Evolutionary conservation across 257 asterid species (phyloP), one percentile per base, ranked within the genome.

Genomic region (Mitragyna speciosa): DNA sequence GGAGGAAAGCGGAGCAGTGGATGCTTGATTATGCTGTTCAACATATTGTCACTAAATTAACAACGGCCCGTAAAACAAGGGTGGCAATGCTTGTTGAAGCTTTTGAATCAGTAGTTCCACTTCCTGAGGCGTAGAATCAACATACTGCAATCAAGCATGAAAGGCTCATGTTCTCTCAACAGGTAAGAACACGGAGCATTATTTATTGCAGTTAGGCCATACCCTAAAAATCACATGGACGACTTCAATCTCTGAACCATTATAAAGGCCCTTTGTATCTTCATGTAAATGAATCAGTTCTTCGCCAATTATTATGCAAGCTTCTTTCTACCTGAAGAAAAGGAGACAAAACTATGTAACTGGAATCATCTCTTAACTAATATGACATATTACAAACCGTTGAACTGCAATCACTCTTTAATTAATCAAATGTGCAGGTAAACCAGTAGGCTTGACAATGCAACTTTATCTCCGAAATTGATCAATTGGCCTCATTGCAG

Each of bases 61-160:
- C 93, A 78, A 96, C 97, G 20, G 87, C 96, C 28, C 80, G 97
- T 59, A 94, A 90, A 84, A 85, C 85, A 89, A 84, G 95, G 85
- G 99, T 96, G 71, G 88, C 92, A 9, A 92, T 94, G 99, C 98
- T 96, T 14, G 98, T 96, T 19, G 99, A 94, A 86, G 97, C 99
- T 48, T 96, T 96, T 71, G 98, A 96, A 87, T 97, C 99, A 79
- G 94, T 96, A 26, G 98, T 96, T 85, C 99, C 98, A 15, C 86
- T 96, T 66, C 96, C 99, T 33, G 94, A 90, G 20, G 61, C 73
- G 36, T 94, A 82, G 84, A 78, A 56, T 64, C 76, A 45, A 49
- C 31, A n/a, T 66, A 45, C 30, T 49, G 66, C 67, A 20, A 54
- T 58, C 6, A 6, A 63, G 36, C 68, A 70, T 36, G 30, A 2